Conservation (phyloP, 176 grass and related monocot species). For the Poa annua region DNA sequence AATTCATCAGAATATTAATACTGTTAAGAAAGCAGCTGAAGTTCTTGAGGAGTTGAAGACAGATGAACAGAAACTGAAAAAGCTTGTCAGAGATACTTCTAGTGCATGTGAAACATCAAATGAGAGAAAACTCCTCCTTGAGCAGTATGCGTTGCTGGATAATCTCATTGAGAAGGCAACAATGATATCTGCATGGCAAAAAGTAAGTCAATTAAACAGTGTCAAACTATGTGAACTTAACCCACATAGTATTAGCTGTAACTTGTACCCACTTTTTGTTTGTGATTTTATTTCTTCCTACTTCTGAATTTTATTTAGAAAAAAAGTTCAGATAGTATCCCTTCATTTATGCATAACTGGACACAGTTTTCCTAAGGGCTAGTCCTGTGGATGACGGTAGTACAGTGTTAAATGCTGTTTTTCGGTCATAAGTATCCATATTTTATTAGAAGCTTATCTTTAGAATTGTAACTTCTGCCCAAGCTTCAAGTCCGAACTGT, state of each 20-base stretch:
- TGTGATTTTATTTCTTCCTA: conserved; percentile 11
- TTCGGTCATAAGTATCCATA: conserved; percentile 4
- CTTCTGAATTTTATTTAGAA: background rate
- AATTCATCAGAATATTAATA: conserved; percentile 75
- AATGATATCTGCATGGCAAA: conserved; percentile 75
- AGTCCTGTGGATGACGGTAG: background rate
- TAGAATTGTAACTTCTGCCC: conserved; percentile 22
- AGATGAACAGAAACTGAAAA: conserved; percentile 85
- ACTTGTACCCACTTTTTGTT: conserved; percentile 8
- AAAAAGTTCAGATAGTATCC: background rate
- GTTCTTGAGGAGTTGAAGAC: conserved; percentile 68
- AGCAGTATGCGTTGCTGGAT: conserved; percentile 69
- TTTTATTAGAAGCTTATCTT: conserved; percentile 22
- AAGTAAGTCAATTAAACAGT: conserved; percentile 63
- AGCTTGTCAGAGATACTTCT: conserved; percentile 63
- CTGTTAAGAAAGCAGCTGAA: conserved; percentile 65
- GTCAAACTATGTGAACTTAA: conserved; percentile 15
- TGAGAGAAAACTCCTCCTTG: conserved; percentile 83
- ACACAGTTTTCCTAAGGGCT: background rate
- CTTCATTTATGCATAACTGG: conserved; percentile 25
- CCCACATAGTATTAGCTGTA: background rate
- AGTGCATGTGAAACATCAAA: conserved; percentile 63
- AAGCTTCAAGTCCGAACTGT: background rate
- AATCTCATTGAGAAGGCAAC: conserved; percentile 69
- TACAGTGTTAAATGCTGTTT: background rate